Conservation (phyloP, 148 eudicot species). For the Vaccinium myrtillus region DNA sequence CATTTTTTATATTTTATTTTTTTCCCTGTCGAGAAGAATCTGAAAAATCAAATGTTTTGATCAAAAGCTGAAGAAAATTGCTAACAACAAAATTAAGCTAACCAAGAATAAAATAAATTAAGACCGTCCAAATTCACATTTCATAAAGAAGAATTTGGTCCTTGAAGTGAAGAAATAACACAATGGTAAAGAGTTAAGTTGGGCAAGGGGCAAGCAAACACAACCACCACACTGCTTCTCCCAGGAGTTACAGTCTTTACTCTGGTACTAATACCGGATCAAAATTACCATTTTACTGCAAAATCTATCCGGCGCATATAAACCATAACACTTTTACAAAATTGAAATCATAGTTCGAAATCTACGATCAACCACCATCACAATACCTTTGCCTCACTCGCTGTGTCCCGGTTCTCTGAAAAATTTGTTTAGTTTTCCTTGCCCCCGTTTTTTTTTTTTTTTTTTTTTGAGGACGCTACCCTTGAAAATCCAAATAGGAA, state of each 20-base stretch:
- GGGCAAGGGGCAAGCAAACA: not conserved
- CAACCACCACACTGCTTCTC: conserved; percentile 7
- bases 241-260: not conserved
- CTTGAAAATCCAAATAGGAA: not conserved
- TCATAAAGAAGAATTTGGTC: not conserved
- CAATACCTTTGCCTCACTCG: not conserved
- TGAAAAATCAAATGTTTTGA: not conserved
- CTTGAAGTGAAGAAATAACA: not conserved
- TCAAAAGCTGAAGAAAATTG: not conserved
- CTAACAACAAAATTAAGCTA: not conserved
- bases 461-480: not conserved
- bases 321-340: not conserved
- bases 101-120: not conserved
- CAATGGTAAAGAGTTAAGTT: not conserved
- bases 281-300: not conserved
- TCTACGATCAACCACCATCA: not conserved
- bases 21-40: not conserved
- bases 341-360: not conserved
- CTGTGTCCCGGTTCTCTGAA: not conserved
- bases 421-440: not conserved
- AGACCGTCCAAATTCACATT: not conserved
- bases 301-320: not conserved
- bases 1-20: too few relatives aligned
- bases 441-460: not conserved
- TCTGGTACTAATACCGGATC: not conserved